Percentiles rank a stretch among this genome's conserved stretches.
phyloP scores from a whole-genome alignment of 768 basidiomycete species.

The Pisolithus marmoratus region DNA sequence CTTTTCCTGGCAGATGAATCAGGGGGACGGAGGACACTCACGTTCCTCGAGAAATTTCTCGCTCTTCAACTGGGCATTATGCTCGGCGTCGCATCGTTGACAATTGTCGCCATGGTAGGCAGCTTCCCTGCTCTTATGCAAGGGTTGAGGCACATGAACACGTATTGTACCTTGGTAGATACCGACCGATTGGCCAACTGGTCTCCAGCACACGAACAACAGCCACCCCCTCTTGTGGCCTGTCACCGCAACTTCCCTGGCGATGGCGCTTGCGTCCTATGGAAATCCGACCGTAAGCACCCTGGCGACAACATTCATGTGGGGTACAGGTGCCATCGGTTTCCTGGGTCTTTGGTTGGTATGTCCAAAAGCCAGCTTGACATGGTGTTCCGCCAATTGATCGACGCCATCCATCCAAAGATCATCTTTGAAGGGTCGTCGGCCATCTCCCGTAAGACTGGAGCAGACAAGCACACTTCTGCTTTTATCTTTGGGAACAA shows the following conservation, averaged over 20 bases:
- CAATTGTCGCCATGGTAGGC: conserved; percentile 56
- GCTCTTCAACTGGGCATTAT: conserved; percentile 61
- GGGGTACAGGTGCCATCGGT: conserved; percentile 47
- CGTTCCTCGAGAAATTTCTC: conserved; percentile 65
- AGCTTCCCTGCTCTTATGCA: conserved; percentile 2
- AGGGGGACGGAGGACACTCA: conserved; percentile 40
- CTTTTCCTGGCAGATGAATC: conserved; percentile 58
- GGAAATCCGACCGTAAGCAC: conserved; percentile 54
- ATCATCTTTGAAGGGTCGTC: conserved; percentile 56
- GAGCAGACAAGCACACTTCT: conserved; percentile 78
- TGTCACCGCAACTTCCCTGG: conserved; percentile 44
- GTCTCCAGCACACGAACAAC: conserved; percentile 21
- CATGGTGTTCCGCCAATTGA: conserved; percentile 11
- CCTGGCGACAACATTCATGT: conserved; percentile 46
- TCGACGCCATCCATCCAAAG: conserved; percentile 28
- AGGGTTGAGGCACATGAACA: not conserved
- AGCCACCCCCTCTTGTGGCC: conserved; percentile 62
- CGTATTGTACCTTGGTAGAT: conserved; percentile 27
- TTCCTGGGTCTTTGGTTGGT: conserved; percentile 73
- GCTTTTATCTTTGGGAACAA: conserved; percentile 77
- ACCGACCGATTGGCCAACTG: conserved; percentile 35
- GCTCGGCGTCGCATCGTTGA: conserved; percentile 47
- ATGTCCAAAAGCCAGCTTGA: conserved; percentile 23
- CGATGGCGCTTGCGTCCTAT: conserved; percentile 62
- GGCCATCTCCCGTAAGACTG: conserved; percentile 61